Conservation (phyloP, 176 grass and related monocot species). For the Ensete ventricosum region DNA sequence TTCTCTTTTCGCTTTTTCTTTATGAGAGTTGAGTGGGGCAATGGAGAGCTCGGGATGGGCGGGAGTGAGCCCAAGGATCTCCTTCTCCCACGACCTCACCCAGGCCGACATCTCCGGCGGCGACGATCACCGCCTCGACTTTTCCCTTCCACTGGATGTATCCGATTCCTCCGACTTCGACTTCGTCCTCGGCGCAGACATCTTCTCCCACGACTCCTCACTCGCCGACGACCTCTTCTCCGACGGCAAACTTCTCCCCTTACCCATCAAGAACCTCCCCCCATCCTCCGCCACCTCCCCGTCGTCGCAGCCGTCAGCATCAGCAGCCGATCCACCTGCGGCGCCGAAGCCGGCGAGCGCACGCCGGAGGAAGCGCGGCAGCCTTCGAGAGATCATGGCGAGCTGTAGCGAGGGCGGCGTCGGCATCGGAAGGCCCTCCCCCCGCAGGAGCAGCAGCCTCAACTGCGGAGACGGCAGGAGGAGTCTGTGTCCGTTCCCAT, state of each 20-base stretch:
- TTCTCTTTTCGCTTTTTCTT: not conserved
- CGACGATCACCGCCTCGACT: not conserved
- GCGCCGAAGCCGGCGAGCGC: not conserved
- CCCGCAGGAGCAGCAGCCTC: slow-evolving; percentile 1
- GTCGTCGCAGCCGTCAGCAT: not conserved
- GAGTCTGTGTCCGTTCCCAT: not conserved
- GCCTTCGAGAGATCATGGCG: slow-evolving; percentile 17
- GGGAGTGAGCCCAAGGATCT: slow-evolving; percentile 7
- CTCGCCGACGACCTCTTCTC: slow-evolving; percentile 26
- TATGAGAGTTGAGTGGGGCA: not conserved
- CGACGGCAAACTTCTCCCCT: slow-evolving; percentile 16
- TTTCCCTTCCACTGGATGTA: not conserved
- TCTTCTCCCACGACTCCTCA: not conserved
- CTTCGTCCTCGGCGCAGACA: slow-evolving; percentile 11
- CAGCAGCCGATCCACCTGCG: not conserved
- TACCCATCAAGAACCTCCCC: not conserved
- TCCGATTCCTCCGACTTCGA: slow-evolving; percentile 2
- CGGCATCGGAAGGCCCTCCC: not conserved
- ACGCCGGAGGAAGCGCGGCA: not conserved
- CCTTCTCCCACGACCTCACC: slow-evolving; percentile 12
- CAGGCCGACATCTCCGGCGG: not conserved
- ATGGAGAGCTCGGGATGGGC: not conserved
- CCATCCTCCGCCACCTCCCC: not conserved
- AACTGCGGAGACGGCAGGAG: not conserved
- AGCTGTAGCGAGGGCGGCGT: not conserved